Conservation (phyloP, 345 rosid species). For the Tarenaya hassleriana region DNA sequence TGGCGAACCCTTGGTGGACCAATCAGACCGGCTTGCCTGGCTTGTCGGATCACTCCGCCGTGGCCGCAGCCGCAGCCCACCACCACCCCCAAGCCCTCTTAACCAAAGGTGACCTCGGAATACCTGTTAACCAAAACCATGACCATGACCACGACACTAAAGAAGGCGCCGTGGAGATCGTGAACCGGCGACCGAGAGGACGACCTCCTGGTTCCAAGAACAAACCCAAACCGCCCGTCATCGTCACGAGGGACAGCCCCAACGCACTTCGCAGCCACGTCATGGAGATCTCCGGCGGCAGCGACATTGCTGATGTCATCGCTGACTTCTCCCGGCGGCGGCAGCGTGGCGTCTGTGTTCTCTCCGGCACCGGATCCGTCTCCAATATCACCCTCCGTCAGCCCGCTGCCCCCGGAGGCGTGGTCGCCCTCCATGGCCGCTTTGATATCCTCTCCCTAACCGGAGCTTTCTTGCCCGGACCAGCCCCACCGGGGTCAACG, state of each 20-base stretch:
- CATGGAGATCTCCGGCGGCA: constrained; percentile 66
- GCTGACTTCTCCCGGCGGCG: constrained; percentile 66
- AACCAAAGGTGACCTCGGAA: constrained; percentile 31
- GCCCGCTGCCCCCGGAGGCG: constrained; percentile 66
- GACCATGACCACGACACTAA: constrained; percentile 54
- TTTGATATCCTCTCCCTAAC: constrained; percentile 72
- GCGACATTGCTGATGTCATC: constrained; percentile 66
- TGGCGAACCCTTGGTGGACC: constrained; percentile 85
- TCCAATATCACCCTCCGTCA: constrained; percentile 81
- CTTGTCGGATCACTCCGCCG: constrained; percentile 30
- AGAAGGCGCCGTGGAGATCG: constrained; percentile 64
- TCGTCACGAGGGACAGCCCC: constrained; percentile 78
- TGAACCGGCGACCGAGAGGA: constrained; percentile 70
- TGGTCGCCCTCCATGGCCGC: constrained; percentile 69
- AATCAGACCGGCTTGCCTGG: constrained; percentile 51
- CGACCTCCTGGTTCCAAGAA: constrained; percentile 84
- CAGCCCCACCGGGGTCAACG: constrained; percentile 78
- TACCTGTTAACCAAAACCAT: constrained; percentile 34
- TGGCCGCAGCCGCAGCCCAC: constrained; percentile 26
- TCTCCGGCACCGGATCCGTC: constrained; percentile 69
- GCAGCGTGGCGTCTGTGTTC: constrained; percentile 78
- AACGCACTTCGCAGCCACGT: constrained; percentile 80
- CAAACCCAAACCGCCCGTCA: constrained; percentile 70
- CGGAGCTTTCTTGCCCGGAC: constrained; percentile 79
- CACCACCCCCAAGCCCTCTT: constrained; percentile 18